Conservation (phyloP, 1,284 basidiomycete genomes). For the Ceratobasidium theobromae region DNA sequence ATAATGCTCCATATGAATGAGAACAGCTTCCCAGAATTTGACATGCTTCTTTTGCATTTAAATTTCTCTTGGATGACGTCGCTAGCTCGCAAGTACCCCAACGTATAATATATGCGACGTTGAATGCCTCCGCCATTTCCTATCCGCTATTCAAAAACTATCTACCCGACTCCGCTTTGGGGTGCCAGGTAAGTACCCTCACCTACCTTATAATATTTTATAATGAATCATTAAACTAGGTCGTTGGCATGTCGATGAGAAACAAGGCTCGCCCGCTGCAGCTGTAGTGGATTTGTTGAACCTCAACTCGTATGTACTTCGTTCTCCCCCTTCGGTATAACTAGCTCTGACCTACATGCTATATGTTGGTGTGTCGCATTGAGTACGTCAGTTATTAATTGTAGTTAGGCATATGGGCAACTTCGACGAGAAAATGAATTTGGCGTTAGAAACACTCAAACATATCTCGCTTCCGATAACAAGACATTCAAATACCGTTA, state of each 20-base stretch:
- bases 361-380: conserved; percentile 17
- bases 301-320: conserved; percentile 3
- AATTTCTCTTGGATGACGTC: conserved; percentile 3
- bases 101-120: background rate
- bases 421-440: background rate
- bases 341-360: background rate
- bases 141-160: background rate
- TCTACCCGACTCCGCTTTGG: conserved; percentile 7
- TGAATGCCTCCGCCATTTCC: background rate
- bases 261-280: background rate
- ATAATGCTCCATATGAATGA: background rate
- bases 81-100: background rate
- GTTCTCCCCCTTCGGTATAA: background rate
- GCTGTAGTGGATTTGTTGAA: conserved; percentile 7
- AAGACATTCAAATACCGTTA: background rate
- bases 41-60: background rate
- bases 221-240: background rate
- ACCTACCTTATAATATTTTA: background rate
- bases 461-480: background rate
- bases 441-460: background rate
- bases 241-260: background rate
- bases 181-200: background rate
- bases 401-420: background rate
- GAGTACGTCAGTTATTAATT: background rate
- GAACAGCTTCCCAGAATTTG: background rate